Conservation (phyloP, 2,329 filamentous ascomycete genomes). For the Nemania abortiva region DNA sequence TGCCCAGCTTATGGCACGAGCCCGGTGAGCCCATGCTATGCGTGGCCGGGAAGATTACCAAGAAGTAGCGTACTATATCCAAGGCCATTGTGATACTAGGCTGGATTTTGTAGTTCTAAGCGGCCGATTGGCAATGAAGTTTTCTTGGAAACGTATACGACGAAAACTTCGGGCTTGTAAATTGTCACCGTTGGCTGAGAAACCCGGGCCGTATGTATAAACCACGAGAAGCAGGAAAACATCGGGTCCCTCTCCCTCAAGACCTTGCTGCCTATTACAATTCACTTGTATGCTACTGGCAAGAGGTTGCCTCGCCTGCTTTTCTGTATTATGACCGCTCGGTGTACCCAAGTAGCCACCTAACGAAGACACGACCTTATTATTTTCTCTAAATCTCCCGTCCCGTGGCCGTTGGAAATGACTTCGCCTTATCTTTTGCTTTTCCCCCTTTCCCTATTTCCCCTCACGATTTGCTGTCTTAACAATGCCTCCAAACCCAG, state of each 20-base stretch:
- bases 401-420: background rate
- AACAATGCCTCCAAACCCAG: slow-evolving; percentile 42
- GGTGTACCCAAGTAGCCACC: background rate
- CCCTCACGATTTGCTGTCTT: background rate
- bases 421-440: background rate
- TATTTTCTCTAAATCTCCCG: background rate
- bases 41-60: background rate
- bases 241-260: background rate
- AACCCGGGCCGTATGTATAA: background rate
- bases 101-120: background rate
- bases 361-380: background rate
- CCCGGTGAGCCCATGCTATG: background rate
- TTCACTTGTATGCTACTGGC: background rate
- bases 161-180: background rate
- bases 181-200: background rate
- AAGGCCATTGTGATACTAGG: background rate
- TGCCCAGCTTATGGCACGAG: slow-evolving; percentile 4
- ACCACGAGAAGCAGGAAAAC: background rate
- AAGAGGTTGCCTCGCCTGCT: background rate
- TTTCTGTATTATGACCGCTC: background rate
- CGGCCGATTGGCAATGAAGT: background rate
- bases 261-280: background rate
- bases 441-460: no score
- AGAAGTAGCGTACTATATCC: background rate
- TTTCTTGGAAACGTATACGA: background rate